These are phyloP conservation scores for Verbena officinalis DNA, from an alignment of 257 asterid species.

Conservation along the genomic window DNA sequence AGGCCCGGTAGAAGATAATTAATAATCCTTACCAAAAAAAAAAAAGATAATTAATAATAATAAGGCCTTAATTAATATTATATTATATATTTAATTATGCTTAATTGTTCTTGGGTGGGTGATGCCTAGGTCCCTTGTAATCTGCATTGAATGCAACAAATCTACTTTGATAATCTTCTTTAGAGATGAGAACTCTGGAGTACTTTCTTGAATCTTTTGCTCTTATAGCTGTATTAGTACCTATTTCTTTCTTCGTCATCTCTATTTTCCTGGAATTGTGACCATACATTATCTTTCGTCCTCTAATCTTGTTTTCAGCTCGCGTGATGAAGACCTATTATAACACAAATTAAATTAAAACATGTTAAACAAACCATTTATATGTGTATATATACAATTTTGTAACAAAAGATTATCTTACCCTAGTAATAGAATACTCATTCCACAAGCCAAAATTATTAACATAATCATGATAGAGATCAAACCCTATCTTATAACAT, in stretches of 20 bases:
- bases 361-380: no score
- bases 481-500: no score
- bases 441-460: no score
- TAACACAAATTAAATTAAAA: neutral
- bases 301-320: slow-evolving; percentile 17
- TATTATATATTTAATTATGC: neutral
- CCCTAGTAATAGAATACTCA: no score
- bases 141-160: slow-evolving; percentile 59
- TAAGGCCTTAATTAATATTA: neutral
- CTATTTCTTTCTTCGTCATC: slow-evolving; percentile 10
- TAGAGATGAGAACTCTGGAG: slow-evolving; percentile 33
- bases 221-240: neutral
- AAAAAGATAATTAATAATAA: neutral
- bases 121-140: slow-evolving; percentile 68
- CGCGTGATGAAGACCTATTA: neutral
- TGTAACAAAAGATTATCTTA: neutral
- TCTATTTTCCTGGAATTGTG: slow-evolving; percentile 19
- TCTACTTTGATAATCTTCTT: slow-evolving; percentile 35
- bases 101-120: slow-evolving; percentile 71
- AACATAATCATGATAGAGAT: no score
- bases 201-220: slow-evolving; percentile 21
- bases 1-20: neutral
- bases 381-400: neutral
- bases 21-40: no score
- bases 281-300: slow-evolving; percentile 29